Evolutionary conservation across 208 protist species (phyloP), one percentile per base, ranked within the genome.

Genomic region (Leishmania arabica): DNA sequence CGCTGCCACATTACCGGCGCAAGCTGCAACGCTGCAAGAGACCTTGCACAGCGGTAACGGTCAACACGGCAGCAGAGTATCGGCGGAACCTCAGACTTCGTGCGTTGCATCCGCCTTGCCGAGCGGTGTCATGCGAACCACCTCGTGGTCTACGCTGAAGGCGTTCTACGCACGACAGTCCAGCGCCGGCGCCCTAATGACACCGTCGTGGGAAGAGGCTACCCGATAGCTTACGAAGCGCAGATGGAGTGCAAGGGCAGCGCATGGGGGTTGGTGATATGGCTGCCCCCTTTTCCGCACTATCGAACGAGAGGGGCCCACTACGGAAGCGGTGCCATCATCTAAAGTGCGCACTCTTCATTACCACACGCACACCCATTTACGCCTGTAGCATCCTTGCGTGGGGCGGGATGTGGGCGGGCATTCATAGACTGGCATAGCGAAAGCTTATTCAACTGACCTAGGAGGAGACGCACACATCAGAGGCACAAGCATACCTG

Each of bases 81-180:
- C 17, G 1, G 21, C 0, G n/a, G 62, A 64, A 6, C 19, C 47
- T 13, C 40, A 69, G 19, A 2, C 68, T 11, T 27, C 56, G 9
- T 71, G 80, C 3, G 76, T 70, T 13, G 75, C 64, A 1, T 73
- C 81, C 13, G 37, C 56, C 58, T 27, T 75, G 3, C 81, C 68
- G 54, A 69, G 4, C 24, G 17, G 81, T 31, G 69, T 74, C 71
- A 56, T 56, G 6, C 81, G 31, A 64, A 74, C 77, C 60, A 68
- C 81, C 21, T 78, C 81, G 56, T 84, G 75, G 81, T 8, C 31
- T 27, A 65, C 72, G 9, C 45, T 86, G 74, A n/a, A 49, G 3
- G 77, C 78, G 2, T 86, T 80, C 19, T 82, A 79, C 45, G 19
- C 78, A 1, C 82, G 82, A 6, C 78, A 79, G 74, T 79, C 64